Evolutionary conservation across 345 rosid species (phyloP).

Genomic region (Eucalyptus globulus): DNA sequence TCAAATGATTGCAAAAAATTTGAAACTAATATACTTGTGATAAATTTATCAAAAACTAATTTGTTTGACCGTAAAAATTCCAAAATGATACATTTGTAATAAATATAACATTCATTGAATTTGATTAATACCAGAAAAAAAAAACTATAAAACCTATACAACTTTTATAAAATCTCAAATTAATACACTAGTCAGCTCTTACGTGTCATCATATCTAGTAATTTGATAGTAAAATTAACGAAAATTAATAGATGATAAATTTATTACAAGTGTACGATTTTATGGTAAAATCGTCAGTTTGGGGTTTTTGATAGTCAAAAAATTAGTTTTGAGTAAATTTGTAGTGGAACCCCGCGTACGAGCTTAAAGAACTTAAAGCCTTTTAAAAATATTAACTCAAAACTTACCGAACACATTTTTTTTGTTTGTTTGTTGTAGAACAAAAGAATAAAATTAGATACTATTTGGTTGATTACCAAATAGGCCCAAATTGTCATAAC

Average conservation of each 20-base stretch:
- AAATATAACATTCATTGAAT: accelerated
- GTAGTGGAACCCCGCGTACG: no score
- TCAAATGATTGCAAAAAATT: no score
- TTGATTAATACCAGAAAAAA: accelerated
- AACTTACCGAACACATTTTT: no score
- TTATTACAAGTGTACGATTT: accelerated
- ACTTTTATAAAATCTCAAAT: accelerated
- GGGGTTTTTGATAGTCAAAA: accelerated
- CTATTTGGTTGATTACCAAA: accelerated
- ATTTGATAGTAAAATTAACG: no score
- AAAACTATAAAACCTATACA: no score
- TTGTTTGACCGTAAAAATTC: accelerated
- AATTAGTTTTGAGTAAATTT: accelerated
- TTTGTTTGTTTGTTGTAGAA: no score
- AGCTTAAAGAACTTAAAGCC: no score
- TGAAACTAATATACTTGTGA: accelerated
- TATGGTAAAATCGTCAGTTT: accelerated
- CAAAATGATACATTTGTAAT: no score
- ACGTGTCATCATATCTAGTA: accelerated
- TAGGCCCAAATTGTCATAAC: no score
- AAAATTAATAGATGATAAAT: accelerated
- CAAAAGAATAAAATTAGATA: accelerated
- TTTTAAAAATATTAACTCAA: no score
- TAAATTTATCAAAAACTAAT: accelerated
- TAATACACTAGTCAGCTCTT: accelerated